A percentile compares a stretch with the other conserved stretches of the same genome.
Evolutionary conservation across 2,329 filamentous ascomycete species (phyloP).

Genomic region (Pseudogymnoascus sp.): DNA sequence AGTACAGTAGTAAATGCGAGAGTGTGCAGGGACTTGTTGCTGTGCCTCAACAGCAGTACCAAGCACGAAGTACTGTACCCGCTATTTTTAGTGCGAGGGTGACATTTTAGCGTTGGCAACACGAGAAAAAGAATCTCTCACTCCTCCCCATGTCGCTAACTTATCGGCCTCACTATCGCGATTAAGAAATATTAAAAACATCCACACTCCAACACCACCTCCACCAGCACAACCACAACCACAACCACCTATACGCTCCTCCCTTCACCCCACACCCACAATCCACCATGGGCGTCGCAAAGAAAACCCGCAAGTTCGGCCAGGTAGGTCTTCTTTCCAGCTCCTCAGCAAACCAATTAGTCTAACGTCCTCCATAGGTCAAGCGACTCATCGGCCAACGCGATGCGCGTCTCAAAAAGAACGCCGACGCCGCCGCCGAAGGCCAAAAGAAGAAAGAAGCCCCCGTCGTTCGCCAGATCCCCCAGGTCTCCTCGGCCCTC

Average conservation of each 20-base stretch:
- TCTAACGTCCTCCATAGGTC: constrained; percentile 37
- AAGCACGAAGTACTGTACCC: background rate
- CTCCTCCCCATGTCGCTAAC: background rate
- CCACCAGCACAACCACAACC: background rate
- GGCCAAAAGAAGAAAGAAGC: constrained; percentile 49
- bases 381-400: constrained; percentile 78
- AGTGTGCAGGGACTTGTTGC: background rate
- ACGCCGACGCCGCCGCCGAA: constrained; percentile 60
- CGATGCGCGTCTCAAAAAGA: constrained; percentile 77
- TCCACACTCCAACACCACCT: background rate
- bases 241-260: background rate
- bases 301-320: constrained; percentile 89
- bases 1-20: background rate
- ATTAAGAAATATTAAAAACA: constrained; percentile 7
- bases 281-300: constrained; percentile 69
- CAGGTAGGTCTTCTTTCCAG: constrained; percentile 38
- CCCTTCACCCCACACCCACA: background rate
- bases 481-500: constrained; percentile 73
- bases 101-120: constrained; percentile 5
- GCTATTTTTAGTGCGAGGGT: constrained; percentile 7
- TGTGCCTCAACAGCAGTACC: background rate
- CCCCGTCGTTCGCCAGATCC: constrained; percentile 68
- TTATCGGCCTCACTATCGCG: constrained; percentile 9
- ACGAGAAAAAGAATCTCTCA: constrained; percentile 3
- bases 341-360: constrained; percentile 23